Evolutionary conservation across 139 green algal species (phyloP).

Genomic region (Gonium pectorale): DNA sequence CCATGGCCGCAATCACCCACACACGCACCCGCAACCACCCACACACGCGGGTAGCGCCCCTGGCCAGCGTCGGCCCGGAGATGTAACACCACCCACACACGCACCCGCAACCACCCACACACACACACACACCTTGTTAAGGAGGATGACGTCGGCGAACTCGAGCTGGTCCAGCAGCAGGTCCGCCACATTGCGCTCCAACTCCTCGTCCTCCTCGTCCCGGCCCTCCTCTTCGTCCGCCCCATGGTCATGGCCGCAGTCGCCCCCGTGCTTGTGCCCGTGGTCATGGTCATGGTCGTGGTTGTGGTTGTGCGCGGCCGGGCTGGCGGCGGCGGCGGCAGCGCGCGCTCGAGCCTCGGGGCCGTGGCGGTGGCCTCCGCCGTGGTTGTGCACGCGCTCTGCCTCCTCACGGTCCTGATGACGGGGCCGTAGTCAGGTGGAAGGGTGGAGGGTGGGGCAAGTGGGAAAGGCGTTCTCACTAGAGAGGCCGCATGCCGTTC

Average conservation of each 20-base stretch:
- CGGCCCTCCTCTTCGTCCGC: constrained; percentile 8
- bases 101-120: no score
- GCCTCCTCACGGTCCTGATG: constrained; percentile 26
- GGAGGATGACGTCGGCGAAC: constrained; percentile 86
- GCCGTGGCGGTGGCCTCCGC: constrained; percentile 3
- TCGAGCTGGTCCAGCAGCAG: constrained; percentile 84
- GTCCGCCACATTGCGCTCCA: constrained; percentile 75
- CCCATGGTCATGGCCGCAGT: constrained; percentile 22
- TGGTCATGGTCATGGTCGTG: constrained; percentile 25
- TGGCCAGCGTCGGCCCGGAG: no score
- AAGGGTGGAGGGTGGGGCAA: no score
- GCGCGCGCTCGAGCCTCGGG: neutral
- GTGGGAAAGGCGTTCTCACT: no score
- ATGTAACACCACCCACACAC: no score
- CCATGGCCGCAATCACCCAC: no score
- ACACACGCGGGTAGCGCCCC: no score
- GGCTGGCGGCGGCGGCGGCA: neutral
- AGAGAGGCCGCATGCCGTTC: no score
- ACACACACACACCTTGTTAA: constrained; percentile 88
- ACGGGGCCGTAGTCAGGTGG: no score
- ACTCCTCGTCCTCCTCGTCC: constrained; percentile 46
- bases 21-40: no score
- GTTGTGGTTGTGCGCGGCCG: neutral
- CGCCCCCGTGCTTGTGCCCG: neutral
- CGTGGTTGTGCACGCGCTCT: constrained; percentile 35